Base-by-base conservation (phyloP, 148 eudicot species). In the Vaccinium vitisidaea region DNA sequence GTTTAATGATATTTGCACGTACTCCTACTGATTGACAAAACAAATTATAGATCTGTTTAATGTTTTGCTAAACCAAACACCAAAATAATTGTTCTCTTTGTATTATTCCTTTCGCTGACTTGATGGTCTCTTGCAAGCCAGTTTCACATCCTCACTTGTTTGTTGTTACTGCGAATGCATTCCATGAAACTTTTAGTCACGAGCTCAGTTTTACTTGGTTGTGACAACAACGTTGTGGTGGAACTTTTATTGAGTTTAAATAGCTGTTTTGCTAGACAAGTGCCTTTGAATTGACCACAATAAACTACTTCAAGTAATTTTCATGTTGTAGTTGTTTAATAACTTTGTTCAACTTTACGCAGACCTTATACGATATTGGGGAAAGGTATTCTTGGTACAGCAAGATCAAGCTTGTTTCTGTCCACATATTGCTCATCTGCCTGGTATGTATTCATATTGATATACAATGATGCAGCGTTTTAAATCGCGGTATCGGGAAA, bases 391-490 rank as follows among this genome's bases (percentile, higher is more conserved):
- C 73, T 90, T 61, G 99, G 99, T 79, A 93, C 98, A 55, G 96
- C 96, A 88, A 92, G 98, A 85, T 97, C 99, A 83, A 97, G 99
- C 93, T 90, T 97, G 92, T 97, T 97, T 88, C 91, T 97, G 61
- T 93, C 99, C 30, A 85, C 88, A 54, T 97, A 97, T 80, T 97
- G 99, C 81, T 85, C 96, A 54, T 97, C 99, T 84, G 98, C 99
- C 82, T 97, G 99, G 99, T 97, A 91, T 82, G 95, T 80, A 46
- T 84, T 83, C 55, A 78, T 36, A 39, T 13, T 49, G n/a, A 75
- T 61, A 52, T 27, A 50, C 80, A 54, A 25, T 55, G 53, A 81
- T 25, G 30, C 46, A 43, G 46, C 5, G 46, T 43, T 43, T 43
- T 43, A 43, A 43, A 43, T 43, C 46, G 0, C 46, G 0, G 6